Conservation (phyloP, 768 basidiomycete genomes). For the Cystoderma amianthinum region DNA sequence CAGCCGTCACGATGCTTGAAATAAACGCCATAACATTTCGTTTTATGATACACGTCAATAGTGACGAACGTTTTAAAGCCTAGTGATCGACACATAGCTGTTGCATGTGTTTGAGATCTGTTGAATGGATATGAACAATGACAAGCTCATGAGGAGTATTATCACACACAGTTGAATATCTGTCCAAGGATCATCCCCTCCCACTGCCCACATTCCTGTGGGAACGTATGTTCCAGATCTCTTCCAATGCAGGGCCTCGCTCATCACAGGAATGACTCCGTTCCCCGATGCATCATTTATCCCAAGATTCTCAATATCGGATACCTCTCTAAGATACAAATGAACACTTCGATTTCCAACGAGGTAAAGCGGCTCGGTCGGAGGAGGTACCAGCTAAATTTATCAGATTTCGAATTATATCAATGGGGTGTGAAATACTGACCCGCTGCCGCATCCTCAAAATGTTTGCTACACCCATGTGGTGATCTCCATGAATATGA, state of each 20-base stretch:
- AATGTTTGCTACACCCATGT: constrained; percentile 73
- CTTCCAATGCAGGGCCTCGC: constrained; percentile 47
- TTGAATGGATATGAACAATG: background rate
- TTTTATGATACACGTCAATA: constrained; percentile 70
- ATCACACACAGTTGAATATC: constrained; percentile 28
- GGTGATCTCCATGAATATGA: constrained; percentile 92
- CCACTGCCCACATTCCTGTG: constrained; percentile 33
- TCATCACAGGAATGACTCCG: constrained; percentile 49
- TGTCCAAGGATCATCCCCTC: constrained; percentile 38
- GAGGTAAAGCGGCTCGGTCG: constrained; percentile 61
- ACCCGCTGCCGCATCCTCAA: constrained; percentile 68
- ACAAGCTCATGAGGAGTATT: background rate
- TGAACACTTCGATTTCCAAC: constrained; percentile 52
- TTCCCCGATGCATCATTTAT: constrained; percentile 37
- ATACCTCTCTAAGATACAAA: constrained; percentile 66
- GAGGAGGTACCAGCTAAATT: constrained; percentile 55
- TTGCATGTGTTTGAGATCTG: constrained; percentile 38
- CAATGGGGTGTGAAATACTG: constrained; percentile 4
- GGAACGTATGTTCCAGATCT: constrained; percentile 25
- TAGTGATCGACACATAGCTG: constrained; percentile 40
- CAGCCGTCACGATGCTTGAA: constrained; percentile 66
- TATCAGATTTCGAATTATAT: background rate
- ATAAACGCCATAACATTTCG: constrained; percentile 64
- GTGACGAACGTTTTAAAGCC: constrained; percentile 57
- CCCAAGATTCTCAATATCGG: constrained; percentile 68